Base-by-base conservation (phyloP, 129 eudicot genomes). In the Ambrosia trifida region DNA sequence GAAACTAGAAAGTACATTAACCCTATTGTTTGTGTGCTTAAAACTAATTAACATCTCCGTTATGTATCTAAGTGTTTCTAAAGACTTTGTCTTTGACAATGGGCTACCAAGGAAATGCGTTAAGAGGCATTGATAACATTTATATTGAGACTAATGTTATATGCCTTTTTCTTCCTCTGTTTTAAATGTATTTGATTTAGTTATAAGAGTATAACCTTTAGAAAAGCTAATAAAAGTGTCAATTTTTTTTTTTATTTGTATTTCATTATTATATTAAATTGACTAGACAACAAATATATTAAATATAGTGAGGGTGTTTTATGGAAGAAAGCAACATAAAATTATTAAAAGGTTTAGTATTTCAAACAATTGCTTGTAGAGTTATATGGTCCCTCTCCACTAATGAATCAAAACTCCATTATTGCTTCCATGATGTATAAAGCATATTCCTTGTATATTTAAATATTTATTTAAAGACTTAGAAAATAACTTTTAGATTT, bases 331-430 rank as follows among this genome's bases (percentile, higher is more conserved):
- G 65, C 52, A 41, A 24, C 72, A 74, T 11, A 41, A 68, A 76
- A 68, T 36, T 50, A 74, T 74, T 74, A 58, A 24, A 68, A 7
- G 45, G 0, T 7, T 38, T n/a, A n/a, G 3, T 38, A 18, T 45
- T n/a, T 56, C 32, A 58, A 54, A 17, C 68, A 1, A 66, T 64
- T 74, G 72, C 57, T 52, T 41, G 1, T 68, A 24, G 28, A 24
- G 28, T 24, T 24, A 24, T 1, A 66, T 68, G 80, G 80, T 76
- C 80, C 75, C 80, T 66, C 79, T 32, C 66, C 56, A 36, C 51
- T 20, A 57, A 44, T 40, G 50, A 50, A 50, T 4, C 63, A 33
- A 44, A 53, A 8, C 68, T 36, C 58, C 11, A 59, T 59, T 77
- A 74, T 76, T 81, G 53, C 60, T 72, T 67, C 66, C 36, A 31